A percentile compares a stretch with the other conserved stretches of the same genome.
phyloP scores from a whole-genome alignment of 2,329 filamentous ascomycete species.

The Epicoccum nigrum region DNA sequence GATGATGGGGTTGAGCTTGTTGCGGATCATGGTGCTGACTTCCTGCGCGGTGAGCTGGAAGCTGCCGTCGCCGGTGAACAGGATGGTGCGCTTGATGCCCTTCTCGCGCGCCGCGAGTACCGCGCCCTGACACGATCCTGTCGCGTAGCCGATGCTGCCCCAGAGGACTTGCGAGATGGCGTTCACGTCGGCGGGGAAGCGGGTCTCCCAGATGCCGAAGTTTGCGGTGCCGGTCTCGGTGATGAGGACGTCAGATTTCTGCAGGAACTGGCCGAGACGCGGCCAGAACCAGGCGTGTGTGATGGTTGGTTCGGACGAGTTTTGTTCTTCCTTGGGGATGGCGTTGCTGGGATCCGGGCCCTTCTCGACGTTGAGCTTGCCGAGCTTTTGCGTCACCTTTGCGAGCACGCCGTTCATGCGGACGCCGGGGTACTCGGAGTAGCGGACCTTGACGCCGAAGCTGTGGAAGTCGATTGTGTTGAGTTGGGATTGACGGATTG shows the following conservation, averaged over 20 bases:
- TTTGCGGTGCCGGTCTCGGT: constrained; percentile 89
- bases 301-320: constrained; percentile 55
- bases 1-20: constrained; percentile 76
- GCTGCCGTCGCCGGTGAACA: constrained; percentile 89
- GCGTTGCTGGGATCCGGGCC: constrained; percentile 63
- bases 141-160: constrained; percentile 70
- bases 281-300: constrained; percentile 81
- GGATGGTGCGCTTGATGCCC: constrained; percentile 68
- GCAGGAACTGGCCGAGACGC: constrained; percentile 73
- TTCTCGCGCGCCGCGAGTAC: constrained; percentile 75
- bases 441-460: constrained; percentile 73
- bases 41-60: constrained; percentile 87
- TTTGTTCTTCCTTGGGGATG: constrained; percentile 46
- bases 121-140: constrained; percentile 69
- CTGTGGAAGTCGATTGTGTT: constrained; percentile 83
- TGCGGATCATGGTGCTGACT: constrained; percentile 80
- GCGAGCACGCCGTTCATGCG: constrained; percentile 78
- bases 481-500: constrained; percentile 76
- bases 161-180: constrained; percentile 80
- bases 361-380: constrained; percentile 61
- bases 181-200: constrained; percentile 77
- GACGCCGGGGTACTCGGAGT: constrained; percentile 78
- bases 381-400: constrained; percentile 67
- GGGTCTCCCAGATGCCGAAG: constrained; percentile 86
- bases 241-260: constrained; percentile 75